Evolutionary conservation across 441 rosid genomes (phyloP), one percentile per base, ranked within the genome.

Genomic region (Populus hybrid): DNA sequence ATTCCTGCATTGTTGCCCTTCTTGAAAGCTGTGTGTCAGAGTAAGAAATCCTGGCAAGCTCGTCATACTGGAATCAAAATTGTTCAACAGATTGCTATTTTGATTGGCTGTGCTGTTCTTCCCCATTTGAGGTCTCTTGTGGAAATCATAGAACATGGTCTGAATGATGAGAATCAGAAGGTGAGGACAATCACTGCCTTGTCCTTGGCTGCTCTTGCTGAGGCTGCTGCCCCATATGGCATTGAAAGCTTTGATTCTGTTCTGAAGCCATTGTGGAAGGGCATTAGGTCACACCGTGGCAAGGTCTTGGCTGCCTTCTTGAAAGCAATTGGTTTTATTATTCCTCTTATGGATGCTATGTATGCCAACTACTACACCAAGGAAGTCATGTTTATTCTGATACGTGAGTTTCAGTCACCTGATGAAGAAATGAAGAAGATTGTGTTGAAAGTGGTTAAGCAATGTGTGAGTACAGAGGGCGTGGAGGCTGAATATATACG

Each of bases 41-140:
- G 99, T 85, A 95, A 94, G 89, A 95, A 89, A 75, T 95, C 99
- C 1, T 95, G 99, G 99, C 98, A 95, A 85, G 98, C 99, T 75
- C 93, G 99, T 1, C 99, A 95, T 81, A 95, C 99, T 83, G 99
- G 99, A 33, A 94, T 95, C 75, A 95, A 95, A 89, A 95, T 95
- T 78, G 99, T 95, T 71, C 99, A 95, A 89, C 99, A 95, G 91
- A 95, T 95, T 73, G 99, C 99, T 56, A 95, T 95, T 78, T 81
- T 95, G 82, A 91, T 94, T 74, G 98, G 99, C 28, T 95, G 98
- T 87, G 99, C 97, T 75, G 99, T 95, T 76, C 92, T 95, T 73
- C 99, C 99, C 42, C 97, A 95, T 84, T 84, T 95, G 73, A 89
- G 89, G 84, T 95, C 98, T 63, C 89, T 95, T 16, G 99, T 94